Conservation (phyloP, 2,329 filamentous ascomycete species). For the Rutstroemia sp. region DNA sequence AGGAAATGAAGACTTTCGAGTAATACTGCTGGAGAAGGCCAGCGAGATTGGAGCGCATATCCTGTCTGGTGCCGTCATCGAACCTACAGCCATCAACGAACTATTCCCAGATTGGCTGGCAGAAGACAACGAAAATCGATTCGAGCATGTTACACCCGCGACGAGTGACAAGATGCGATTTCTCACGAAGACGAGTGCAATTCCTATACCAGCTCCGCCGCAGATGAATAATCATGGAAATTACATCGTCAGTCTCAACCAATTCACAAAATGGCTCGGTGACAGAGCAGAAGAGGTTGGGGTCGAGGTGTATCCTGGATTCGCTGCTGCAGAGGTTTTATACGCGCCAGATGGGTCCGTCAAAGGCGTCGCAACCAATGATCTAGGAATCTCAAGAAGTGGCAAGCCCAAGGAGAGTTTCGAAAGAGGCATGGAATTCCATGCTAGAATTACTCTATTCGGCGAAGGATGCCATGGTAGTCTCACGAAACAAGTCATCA, state of each 20-base stretch:
- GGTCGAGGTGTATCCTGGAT: conserved; percentile 93
- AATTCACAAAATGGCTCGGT: conserved; percentile 91
- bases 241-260: conserved; percentile 92
- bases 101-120: conserved; percentile 90
- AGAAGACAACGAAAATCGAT: conserved; percentile 80
- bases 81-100: conserved; percentile 82
- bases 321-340: conserved; percentile 86
- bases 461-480: conserved; percentile 95
- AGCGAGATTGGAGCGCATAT: conserved; percentile 93
- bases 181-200: conserved; percentile 70
- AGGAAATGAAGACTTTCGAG: conserved; percentile 92
- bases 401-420: conserved; percentile 86
- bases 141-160: conserved; percentile 80
- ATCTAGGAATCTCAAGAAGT: conserved; percentile 74
- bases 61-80: conserved; percentile 88
- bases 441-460: conserved; percentile 83
- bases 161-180: conserved; percentile 86
- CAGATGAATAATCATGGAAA: conserved; percentile 99
- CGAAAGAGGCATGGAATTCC: conserved; percentile 97
- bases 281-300: conserved; percentile 95
- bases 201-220: conserved; percentile 80
- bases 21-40: conserved; percentile 89
- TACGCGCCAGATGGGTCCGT: conserved; percentile 84
- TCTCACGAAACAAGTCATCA: conserved; percentile 88
- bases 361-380: conserved; percentile 90